A percentile compares a stretch with the other conserved stretches of the same genome.
Evolutionary conservation across 176 grass and related monocot species (phyloP).

Genomic region (Cenchrus purpureus): DNA sequence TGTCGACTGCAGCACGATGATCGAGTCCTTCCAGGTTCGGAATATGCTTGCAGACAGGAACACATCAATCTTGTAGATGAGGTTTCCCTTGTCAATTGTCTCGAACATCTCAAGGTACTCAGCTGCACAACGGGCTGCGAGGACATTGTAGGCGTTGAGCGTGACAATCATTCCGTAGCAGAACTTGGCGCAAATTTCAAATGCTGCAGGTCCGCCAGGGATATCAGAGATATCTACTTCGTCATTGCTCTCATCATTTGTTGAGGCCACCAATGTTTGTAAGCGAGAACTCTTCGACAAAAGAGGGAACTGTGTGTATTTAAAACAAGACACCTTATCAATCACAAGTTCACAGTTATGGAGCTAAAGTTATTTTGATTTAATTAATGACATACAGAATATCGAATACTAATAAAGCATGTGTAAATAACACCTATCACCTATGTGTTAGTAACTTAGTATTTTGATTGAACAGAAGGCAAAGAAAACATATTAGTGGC

Average conservation of each 20-base stretch:
- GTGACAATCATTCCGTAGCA: conserved; percentile 96
- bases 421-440: not conserved
- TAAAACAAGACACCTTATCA: not conserved
- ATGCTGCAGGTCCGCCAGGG: conserved; percentile 82
- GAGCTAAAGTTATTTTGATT: not conserved
- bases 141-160: conserved; percentile 94
- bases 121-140: conserved; percentile 74
- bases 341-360: not conserved
- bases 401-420: conserved; percentile 9
- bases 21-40: conserved; percentile 93
- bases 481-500: not conserved
- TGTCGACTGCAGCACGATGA: conserved; percentile 84
- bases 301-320: conserved; percentile 87
- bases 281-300: conserved; percentile 86
- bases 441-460: not conserved
- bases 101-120: conserved; percentile 97
- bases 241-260: conserved; percentile 65
- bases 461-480: not conserved
- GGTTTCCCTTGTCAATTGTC: conserved; percentile 86
- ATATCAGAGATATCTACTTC: conserved; percentile 83
- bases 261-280: conserved; percentile 74
- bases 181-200: conserved; percentile 95
- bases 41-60: conserved; percentile 83
- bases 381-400: not conserved
- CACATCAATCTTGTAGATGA: conserved; percentile 96